Evolutionary conservation across 441 rosid species (phyloP).

Genomic region (Croton setiger): DNA sequence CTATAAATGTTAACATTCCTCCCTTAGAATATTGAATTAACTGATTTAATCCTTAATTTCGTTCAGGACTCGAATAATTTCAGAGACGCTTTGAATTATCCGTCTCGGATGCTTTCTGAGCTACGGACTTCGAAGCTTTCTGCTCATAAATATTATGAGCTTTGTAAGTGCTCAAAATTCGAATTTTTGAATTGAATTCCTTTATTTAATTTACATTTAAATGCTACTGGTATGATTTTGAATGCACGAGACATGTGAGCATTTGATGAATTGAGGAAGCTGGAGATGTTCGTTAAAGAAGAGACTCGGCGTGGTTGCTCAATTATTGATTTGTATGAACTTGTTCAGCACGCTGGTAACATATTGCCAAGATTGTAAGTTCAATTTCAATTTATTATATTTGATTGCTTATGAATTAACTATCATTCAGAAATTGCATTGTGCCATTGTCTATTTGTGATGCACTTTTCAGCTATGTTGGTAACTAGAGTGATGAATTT

Average conservation of each 20-base stretch:
- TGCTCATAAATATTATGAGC: slow-evolving; percentile 92
- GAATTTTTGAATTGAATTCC: neutral
- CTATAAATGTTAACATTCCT: slow-evolving; percentile 8
- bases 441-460: no score
- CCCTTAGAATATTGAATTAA: no score
- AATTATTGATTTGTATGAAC: slow-evolving; percentile 89
- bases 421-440: no score
- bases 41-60: no score
- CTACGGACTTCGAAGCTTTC: slow-evolving; percentile 96
- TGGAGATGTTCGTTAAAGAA: slow-evolving; percentile 92
- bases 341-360: slow-evolving; percentile 98
- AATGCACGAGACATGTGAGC: slow-evolving; percentile 78
- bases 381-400: neutral
- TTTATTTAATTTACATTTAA: slow-evolving; percentile 5
- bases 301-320: slow-evolving; percentile 95
- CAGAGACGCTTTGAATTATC: slow-evolving; percentile 91
- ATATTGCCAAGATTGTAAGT: slow-evolving; percentile 94
- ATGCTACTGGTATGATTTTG: slow-evolving; percentile 1
- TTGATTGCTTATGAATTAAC: no score
- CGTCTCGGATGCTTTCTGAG: slow-evolving; percentile 98
- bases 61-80: slow-evolving; percentile 89
- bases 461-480: neutral
- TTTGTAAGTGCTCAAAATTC: slow-evolving; percentile 84
- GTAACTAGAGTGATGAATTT: neutral
- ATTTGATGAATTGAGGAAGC: slow-evolving; percentile 92